phyloP scores from a whole-genome alignment of 306 rosid species.

The Gastrolobium bilobum region DNA sequence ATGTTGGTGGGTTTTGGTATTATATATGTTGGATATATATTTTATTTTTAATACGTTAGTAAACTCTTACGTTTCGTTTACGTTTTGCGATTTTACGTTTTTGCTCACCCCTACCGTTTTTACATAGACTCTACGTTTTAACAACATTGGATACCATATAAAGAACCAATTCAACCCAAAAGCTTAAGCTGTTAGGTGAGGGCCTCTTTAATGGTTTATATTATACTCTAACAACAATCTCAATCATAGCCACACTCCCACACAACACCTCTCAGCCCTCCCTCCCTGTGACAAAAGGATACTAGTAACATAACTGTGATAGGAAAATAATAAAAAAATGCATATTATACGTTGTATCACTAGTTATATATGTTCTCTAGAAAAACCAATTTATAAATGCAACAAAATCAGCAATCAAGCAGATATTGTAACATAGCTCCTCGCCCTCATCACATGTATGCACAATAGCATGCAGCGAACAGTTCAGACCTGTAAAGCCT shows the following conservation, averaged over 20 bases:
- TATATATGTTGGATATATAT: too few species aligned
- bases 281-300: neutral
- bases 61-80: too few species aligned
- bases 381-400: constrained; percentile 23
- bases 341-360: neutral
- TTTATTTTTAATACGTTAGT: too few species aligned
- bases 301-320: constrained; percentile 31
- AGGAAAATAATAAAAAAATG: constrained; percentile 13
- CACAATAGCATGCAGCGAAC: constrained; percentile 26
- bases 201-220: too few species aligned
- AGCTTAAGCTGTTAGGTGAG: too few species aligned
- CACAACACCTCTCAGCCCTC: constrained; percentile 1
- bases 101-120: too few species aligned
- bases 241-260: constrained; percentile 34
- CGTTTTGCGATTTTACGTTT: too few species aligned
- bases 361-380: neutral
- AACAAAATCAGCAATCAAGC: constrained; percentile 28
- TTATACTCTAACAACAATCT: neutral
- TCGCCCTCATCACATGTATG: constrained; percentile 19
- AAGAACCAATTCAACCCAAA: too few species aligned
- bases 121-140: too few species aligned
- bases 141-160: too few species aligned
- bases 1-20: too few species aligned
- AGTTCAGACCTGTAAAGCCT: constrained; percentile 33
- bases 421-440: neutral